Conservation (phyloP, 257 asterid genomes). For the Ilex aquifolium region DNA sequence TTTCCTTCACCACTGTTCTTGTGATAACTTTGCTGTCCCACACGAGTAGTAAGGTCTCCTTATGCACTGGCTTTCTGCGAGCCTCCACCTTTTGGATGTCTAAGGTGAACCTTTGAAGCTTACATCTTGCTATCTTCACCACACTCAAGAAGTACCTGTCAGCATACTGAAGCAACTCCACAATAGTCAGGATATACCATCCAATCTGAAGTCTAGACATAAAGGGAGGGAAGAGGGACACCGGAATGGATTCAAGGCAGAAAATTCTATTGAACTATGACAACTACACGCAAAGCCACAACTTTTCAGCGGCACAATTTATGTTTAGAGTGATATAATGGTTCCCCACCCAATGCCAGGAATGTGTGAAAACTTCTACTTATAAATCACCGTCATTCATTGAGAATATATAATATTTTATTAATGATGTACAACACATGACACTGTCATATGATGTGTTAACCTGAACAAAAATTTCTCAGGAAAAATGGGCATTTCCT, state of each 20-base stretch:
- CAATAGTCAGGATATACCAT: constrained; percentile 1
- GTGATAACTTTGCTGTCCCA: constrained; percentile 57
- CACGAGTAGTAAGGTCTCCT: constrained; percentile 55
- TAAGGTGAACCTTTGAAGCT: constrained; percentile 31
- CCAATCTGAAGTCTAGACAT: neutral
- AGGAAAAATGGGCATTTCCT: too few relatives aligned
- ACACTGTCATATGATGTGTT: too few relatives aligned
- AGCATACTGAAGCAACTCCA: constrained; percentile 36
- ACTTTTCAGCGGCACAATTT: neutral
- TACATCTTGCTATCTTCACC: constrained; percentile 77
- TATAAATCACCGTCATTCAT: too few relatives aligned
- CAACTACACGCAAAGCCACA: neutral
- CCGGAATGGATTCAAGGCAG: neutral
- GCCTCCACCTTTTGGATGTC: constrained; percentile 24
- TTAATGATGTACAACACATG: too few relatives aligned
- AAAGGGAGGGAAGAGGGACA: too few relatives aligned
- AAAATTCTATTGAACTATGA: neutral
- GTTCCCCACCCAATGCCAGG: neutral
- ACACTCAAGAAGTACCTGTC: constrained; percentile 51
- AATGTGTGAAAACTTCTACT: too few relatives aligned
- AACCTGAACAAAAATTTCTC: too few relatives aligned
- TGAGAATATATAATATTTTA: too few relatives aligned
- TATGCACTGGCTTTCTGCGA: constrained; percentile 52
- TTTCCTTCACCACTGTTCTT: constrained; percentile 68
- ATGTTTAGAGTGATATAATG: too few relatives aligned